Conservation (phyloP, 1,284 basidiomycete genomes). For the Tetrapyrgos nigripes region DNA sequence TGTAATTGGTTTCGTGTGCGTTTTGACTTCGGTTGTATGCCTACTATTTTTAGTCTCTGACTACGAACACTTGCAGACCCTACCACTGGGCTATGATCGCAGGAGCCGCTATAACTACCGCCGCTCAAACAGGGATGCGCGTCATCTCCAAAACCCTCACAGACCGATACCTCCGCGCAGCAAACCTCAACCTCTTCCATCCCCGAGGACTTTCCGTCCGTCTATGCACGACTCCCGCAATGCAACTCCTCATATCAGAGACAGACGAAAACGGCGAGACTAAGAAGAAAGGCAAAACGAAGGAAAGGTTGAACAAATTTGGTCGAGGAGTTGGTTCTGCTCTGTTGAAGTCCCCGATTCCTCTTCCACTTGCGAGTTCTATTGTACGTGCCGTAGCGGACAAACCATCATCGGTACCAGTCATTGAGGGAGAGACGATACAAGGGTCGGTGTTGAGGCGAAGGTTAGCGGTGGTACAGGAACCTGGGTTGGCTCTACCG, state of each 20-base stretch:
- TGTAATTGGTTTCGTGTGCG: slow-evolving; percentile 29
- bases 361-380: slow-evolving; percentile 18
- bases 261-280: neutral
- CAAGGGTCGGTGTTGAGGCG: slow-evolving; percentile 1
- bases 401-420: slow-evolving; percentile 3
- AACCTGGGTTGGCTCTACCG: slow-evolving; percentile 18
- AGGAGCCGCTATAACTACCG: slow-evolving; percentile 20
- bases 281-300: slow-evolving; percentile 5
- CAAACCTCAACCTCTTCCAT: slow-evolving; percentile 30
- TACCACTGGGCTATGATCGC: slow-evolving; percentile 31
- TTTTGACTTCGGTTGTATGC: neutral
- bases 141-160: slow-evolving; percentile 33
- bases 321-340: slow-evolving; percentile 21
- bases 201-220: slow-evolving; percentile 32
- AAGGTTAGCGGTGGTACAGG: slow-evolving; percentile 22
- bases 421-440: neutral
- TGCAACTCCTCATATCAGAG: slow-evolving; percentile 24
- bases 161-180: slow-evolving; percentile 33
- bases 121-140: slow-evolving; percentile 23
- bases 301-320: slow-evolving; percentile 16
- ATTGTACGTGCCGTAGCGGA: slow-evolving; percentile 20
- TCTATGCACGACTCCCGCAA: slow-evolving; percentile 30
- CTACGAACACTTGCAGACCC: slow-evolving; percentile 10
- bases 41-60: neutral
- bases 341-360: slow-evolving; percentile 11